Evolutionary conservation across 495 filamentous ascomycete species (phyloP), one percentile per base, ranked within the genome.

Genomic region (Penicillium angulare): DNA sequence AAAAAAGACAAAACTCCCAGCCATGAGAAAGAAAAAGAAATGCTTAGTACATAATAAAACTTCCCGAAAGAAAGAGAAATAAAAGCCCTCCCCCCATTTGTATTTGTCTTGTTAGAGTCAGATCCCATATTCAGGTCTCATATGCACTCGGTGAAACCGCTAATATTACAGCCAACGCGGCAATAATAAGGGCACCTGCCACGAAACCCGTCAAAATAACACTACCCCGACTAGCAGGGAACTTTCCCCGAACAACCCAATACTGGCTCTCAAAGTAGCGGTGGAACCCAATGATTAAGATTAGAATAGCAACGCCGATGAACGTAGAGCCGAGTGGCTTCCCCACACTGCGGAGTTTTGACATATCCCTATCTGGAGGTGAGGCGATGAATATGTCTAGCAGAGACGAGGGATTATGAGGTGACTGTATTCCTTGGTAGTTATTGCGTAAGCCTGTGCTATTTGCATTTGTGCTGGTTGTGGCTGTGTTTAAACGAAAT

Each of bases 311-410:
- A 49, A 97, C 87, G 0, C 76, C 89, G 38, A 99, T 79, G 59
- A 99, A 99, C 0, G 91, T 95, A 2, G 91, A 87, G 5, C 93
- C 93, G 15, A 99, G 82, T 0, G 93, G 95, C 64, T 96, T 97
- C 15, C 93, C 93, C 47, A 97, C 77, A 43, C 84, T 85, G 43
- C 86, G 79, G 13, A 96, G 81, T n/a, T 69, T 73, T 15, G 67
- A 50, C 3, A 49, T 61, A n/a, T 53, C 33, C 8, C 16, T n/a
- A 4, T 39, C 17, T 5, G 53, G 38, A 5, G 55, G 34, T 24
- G 56, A 42, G 2, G 44, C 34, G 13, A 63, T 49, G 21, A 49
- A 36, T 2, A 32, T 13, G 22, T 53, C 22, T 26, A 57, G 32
- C 0, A 51, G 17, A 9, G 56, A 61, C 5, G 57, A 50, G 20